phyloP scores from a whole-genome alignment of 352 stramenopile species.

The Phytopythium helicoides region DNA sequence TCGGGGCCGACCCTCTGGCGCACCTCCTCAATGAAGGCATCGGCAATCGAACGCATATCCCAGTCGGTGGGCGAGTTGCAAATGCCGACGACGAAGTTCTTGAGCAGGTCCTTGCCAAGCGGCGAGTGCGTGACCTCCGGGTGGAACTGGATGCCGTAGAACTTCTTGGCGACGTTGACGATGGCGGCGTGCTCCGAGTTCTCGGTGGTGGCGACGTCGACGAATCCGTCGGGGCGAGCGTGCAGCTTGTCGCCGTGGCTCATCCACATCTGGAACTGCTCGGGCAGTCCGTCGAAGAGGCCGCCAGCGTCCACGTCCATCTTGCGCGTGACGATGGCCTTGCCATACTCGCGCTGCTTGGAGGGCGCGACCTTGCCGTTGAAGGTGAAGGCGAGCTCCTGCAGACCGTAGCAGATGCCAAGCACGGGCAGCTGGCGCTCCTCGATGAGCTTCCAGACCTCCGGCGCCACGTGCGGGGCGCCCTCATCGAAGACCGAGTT shows the following conservation, averaged over 20 bases:
- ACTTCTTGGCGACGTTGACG: slow-evolving; percentile 91
- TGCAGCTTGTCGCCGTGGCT: slow-evolving; percentile 99
- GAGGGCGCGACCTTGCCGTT: slow-evolving; percentile 93
- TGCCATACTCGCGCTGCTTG: slow-evolving; percentile 97
- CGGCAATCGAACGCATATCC: slow-evolving; percentile 97
- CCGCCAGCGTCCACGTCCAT: slow-evolving; percentile 46
- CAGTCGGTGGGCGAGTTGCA: slow-evolving; percentile 95
- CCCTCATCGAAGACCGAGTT: slow-evolving; percentile 96
- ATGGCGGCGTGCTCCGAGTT: slow-evolving; percentile 95
- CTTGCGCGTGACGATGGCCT: slow-evolving; percentile 90
- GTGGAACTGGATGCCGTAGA: slow-evolving; percentile 98
- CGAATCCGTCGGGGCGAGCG: slow-evolving; percentile 91
- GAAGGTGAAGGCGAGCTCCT: slow-evolving; percentile 96
- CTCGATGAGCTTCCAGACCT: slow-evolving; percentile 97
- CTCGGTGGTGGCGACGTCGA: slow-evolving; percentile 83
- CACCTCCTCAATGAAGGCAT: slow-evolving; percentile 88
- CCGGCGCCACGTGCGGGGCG: slow-evolving; percentile 92
- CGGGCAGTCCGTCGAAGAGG: slow-evolving; percentile 90
- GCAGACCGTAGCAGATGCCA: slow-evolving; percentile 97
- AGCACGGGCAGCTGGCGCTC: slow-evolving; percentile 96
- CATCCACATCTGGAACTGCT: slow-evolving; percentile 99
- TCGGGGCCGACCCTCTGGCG: slow-evolving; percentile 91
- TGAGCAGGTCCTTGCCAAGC: slow-evolving; percentile 93
- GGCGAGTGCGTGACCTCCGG: slow-evolving; percentile 97
- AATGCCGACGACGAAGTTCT: slow-evolving; percentile 98